Conservation (phyloP, 345 rosid genomes). For the Bruguiera parviflora region DNA sequence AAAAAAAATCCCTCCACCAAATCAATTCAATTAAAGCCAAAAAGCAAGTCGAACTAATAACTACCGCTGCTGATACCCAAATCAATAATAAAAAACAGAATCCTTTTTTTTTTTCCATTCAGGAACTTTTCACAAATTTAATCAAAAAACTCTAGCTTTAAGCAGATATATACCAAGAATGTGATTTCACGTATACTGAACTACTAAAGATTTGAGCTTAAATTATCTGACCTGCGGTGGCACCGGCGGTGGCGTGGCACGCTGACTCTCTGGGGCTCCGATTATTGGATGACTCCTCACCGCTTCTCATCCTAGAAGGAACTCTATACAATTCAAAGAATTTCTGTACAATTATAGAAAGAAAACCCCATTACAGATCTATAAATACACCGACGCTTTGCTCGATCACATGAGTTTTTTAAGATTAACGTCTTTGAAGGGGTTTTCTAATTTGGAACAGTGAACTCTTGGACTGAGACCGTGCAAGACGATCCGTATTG, state of each 20-base stretch:
- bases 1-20: not conserved
- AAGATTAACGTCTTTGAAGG: constrained; percentile 14
- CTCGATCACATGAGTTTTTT: constrained; percentile 26
- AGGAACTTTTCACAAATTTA: not conserved
- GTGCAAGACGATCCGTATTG: constrained; percentile 5
- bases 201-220: not conserved
- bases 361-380: constrained; percentile 33
- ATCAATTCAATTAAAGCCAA: not conserved
- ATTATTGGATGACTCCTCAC: constrained; percentile 34
- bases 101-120: not conserved
- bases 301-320: constrained; percentile 44
- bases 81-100: not conserved
- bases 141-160: not conserved
- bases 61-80: not conserved
- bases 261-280: constrained; percentile 38
- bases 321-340: constrained; percentile 12
- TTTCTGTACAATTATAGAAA: not conserved
- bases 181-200: not conserved
- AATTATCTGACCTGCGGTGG: constrained; percentile 65
- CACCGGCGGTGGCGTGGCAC: constrained; percentile 76
- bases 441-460: not conserved
- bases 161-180: constrained; percentile 4
- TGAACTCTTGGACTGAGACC: constrained; percentile 3
- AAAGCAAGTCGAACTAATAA: not conserved
- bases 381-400: constrained; percentile 4